Evolutionary conservation across 2,329 filamentous ascomycete genomes (phyloP), one percentile per base, ranked within the genome.

Genomic region (Malbranchea cinnamomea): DNA sequence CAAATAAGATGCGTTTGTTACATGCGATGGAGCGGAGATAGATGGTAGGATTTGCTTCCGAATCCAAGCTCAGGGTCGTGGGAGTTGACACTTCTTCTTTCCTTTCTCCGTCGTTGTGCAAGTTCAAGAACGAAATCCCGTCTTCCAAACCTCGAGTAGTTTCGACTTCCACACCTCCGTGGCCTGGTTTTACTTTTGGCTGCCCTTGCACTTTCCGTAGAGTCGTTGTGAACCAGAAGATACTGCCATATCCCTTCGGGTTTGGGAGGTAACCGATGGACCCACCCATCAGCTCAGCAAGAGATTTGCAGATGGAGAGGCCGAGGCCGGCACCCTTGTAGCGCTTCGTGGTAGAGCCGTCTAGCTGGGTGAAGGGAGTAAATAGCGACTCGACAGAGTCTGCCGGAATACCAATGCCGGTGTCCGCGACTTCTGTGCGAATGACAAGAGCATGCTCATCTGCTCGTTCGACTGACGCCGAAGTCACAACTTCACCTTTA

Each of bases 311-410:
- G 21, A 72, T 72, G 6, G 65, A 67, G 3, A 72, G 48, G 2
- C 68, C 68, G 2, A 72, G 49, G 1, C 68, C 68, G 4, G 67
- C 71, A 3, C 68, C 67, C 37, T 67, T 65, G 34, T 65, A 68
- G 28, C 55, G 56, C 38, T 67, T 65, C 2, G 59, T 62, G n/a
- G 59, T 56, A 2, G 61, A 63, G 31, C 63, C 63, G 36, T 68
- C 65, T 33, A 68, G 62, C 39, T 68, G 66, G 5, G 58, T 65
- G 35, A 71, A 71, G 0, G 67, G 67, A 3, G 60, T 63, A 43
- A 71, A 71, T 1, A 75, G 57, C 2, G 57, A 56, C 20, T 55
- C 50, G 4, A 57, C 46, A 1, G 60, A 57, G 11, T 53, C 53
- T 7, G 55, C 48, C 1, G 60, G 53, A 4, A 72, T 59, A 1